These are phyloP conservation scores for Ophidiomyces ophidiicola DNA, from an alignment of 2,329 filamentous ascomycete species.

Conservation along the genomic window DNA sequence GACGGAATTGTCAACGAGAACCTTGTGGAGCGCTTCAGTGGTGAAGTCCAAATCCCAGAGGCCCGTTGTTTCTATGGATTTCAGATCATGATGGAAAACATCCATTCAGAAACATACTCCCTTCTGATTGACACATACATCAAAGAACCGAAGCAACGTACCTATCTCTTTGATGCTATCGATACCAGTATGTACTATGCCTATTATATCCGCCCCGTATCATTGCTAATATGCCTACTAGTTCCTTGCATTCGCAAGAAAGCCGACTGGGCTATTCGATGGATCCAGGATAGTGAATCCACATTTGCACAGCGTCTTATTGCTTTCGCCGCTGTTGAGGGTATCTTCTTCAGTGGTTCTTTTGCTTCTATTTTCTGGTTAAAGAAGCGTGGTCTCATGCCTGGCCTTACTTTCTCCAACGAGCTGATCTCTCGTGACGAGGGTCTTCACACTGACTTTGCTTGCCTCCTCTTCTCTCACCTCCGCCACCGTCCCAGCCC, in stretches of 20 bases:
- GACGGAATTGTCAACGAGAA: slow-evolving; percentile 99
- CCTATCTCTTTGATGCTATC: slow-evolving; percentile 94
- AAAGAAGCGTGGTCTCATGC: slow-evolving; percentile 99
- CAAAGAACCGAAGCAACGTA: slow-evolving; percentile 88
- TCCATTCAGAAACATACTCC: slow-evolving; percentile 98
- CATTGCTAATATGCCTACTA: slow-evolving; percentile 28
- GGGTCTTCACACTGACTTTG: slow-evolving; percentile 98
- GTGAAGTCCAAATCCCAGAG: slow-evolving; percentile 92
- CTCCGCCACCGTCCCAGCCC: slow-evolving; percentile 81
- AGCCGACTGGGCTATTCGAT: slow-evolving; percentile 91
- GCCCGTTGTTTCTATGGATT: slow-evolving; percentile 99
- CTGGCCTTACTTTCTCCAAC: slow-evolving; percentile 96
- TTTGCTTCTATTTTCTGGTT: slow-evolving; percentile 99
- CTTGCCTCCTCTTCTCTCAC: slow-evolving; percentile 95
- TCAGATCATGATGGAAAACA: slow-evolving; percentile 99
- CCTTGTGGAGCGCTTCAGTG: slow-evolving; percentile 92
- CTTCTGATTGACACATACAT: slow-evolving; percentile 98
- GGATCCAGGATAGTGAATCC: slow-evolving; percentile 88
- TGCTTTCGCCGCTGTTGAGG: slow-evolving; percentile 94
- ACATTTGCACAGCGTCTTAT: slow-evolving; percentile 92
- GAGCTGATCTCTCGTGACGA: slow-evolving; percentile 99
- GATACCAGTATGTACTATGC: slow-evolving; percentile 65
- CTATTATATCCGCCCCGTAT: neutral
- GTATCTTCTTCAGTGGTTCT: slow-evolving; percentile 98
- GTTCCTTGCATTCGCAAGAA: slow-evolving; percentile 97